Evolutionary conservation across 1,139 yeast genomes (phyloP).

Genomic region (Geotrichum armillariae): DNA sequence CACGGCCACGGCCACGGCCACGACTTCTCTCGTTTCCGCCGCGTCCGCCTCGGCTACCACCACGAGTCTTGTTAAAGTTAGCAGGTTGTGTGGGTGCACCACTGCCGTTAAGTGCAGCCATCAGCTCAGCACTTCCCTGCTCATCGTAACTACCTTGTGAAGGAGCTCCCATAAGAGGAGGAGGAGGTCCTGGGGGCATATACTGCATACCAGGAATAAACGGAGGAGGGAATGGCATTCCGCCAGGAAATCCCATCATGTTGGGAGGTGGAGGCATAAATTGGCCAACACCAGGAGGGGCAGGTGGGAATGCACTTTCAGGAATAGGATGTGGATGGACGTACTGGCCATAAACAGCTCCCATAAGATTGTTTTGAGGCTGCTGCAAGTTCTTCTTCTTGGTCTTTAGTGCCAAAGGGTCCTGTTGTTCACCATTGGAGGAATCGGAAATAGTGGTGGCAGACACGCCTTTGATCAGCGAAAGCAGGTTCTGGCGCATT

Average conservation of each 20-base stretch:
- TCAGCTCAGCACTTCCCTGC: conserved; percentile 35
- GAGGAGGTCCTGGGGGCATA: conserved; percentile 19
- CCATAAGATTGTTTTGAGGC: conserved; percentile 45
- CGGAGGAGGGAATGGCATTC: conserved; percentile 23
- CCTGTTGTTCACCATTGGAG: conserved; percentile 26
- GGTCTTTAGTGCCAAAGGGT: conserved; percentile 33
- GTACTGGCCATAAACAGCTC: conserved; percentile 43
- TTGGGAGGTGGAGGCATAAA: conserved; percentile 28
- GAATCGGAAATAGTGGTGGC: conserved; percentile 25
- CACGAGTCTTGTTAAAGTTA: conserved; percentile 30
- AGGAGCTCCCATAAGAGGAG: conserved; percentile 28
- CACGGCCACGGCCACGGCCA: conserved; percentile 8
- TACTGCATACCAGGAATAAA: conserved; percentile 21
- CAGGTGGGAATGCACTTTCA: conserved; percentile 32
- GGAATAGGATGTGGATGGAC: conserved; percentile 41
- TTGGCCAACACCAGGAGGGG: conserved; percentile 22
- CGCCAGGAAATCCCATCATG: conserved; percentile 29
- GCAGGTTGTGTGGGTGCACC: conserved; percentile 16
- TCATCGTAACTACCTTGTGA: conserved; percentile 24
- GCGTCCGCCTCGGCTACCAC: conserved; percentile 30
- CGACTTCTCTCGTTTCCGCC: no score
- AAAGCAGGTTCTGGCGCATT: conserved; percentile 43
- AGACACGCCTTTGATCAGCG: conserved; percentile 41
- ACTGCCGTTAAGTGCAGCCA: conserved; percentile 33
- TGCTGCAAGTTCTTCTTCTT: conserved; percentile 37